Evolutionary conservation across 2,329 filamentous ascomycete genomes (phyloP), one percentile per base, ranked within the genome.

Genomic region (Dactylellina sp.): DNA sequence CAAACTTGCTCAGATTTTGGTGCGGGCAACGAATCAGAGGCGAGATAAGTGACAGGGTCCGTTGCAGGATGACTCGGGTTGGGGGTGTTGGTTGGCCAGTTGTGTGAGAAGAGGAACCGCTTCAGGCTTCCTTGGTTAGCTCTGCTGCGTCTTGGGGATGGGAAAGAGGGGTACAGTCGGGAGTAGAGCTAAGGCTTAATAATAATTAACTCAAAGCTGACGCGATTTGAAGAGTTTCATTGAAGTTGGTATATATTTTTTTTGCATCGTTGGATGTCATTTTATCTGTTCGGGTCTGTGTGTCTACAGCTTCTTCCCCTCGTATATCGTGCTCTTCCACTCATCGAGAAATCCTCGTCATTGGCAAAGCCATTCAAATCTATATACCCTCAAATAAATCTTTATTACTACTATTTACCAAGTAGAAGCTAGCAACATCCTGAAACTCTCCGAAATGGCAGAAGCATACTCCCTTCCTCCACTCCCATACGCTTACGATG

Each of bases 401-500:
- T 35, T 6, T n/a, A n/a, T n/a, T n/a, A n/a, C n/a, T n/a, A n/a
- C n/a, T n/a, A n/a, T n/a, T n/a, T n/a, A n/a, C n/a, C n/a, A n/a
- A n/a, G n/a, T n/a, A n/a, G n/a, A n/a, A n/a, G 9, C 37, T 3
- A 40, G 4, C 5, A 42, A 62, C 24, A 56, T 25, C 35, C 6
- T 20, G 7, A 12, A 22, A 37, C 3, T 37, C 20, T 37, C 11
- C 40, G 47, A 12, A 53, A 75, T 75, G 71, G n/a, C 47, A 16
- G 62, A 59, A 12, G 60, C 49, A 40, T 90, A 89, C 81, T 85
- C 83, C 6, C 87, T 91, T 3, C 89, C 89, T 37, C 81, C 84
- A 53, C 84, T 91, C 7, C 89, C 89, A 14, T 92, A 91, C 79
- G 86, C 85, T 70, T 91, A 91, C 80, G 82, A 91, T 86, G 89